Conservation (phyloP, 139 green algal genomes). For the Coelastrella sp. region DNA sequence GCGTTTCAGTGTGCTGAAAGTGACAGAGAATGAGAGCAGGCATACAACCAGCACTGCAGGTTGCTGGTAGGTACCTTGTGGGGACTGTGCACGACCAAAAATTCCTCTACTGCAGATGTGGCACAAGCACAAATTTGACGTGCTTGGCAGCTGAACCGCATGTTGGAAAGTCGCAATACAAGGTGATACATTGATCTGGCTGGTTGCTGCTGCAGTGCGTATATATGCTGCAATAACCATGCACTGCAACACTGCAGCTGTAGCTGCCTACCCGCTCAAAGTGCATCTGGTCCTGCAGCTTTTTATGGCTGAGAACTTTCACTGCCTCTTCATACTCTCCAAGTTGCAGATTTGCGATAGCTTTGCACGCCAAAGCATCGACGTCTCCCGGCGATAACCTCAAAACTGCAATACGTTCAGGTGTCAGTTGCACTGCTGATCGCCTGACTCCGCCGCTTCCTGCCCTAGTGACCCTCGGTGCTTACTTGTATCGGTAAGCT, state of each 20-base stretch:
- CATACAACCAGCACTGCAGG: neutral
- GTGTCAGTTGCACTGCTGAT: neutral
- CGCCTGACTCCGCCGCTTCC: neutral
- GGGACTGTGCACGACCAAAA: neutral
- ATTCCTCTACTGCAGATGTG: neutral
- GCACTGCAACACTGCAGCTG: no score
- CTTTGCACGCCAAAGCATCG: slow-evolving; percentile 80
- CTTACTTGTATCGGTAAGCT: slow-evolving; percentile 77
- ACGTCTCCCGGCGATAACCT: slow-evolving; percentile 70
- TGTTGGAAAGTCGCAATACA: no score
- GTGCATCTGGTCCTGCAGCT: slow-evolving; percentile 49
- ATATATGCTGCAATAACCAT: no score
- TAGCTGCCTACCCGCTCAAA: slow-evolving; percentile 77
- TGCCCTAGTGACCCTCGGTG: no score
- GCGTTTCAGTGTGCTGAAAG: no score
- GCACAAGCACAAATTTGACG: no score
- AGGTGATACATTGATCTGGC: neutral
- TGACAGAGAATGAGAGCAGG: neutral
- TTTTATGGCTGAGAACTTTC: slow-evolving; percentile 50
- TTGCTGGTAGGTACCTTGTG: neutral
- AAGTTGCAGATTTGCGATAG: slow-evolving; percentile 73
- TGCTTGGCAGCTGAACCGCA: no score
- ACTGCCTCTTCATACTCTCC: slow-evolving; percentile 72
- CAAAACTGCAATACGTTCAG: slow-evolving; percentile 82
- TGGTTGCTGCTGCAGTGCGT: no score